Conservation (phyloP, 1,284 basidiomycete species). For the Cutaneotrichosporon sp. region DNA sequence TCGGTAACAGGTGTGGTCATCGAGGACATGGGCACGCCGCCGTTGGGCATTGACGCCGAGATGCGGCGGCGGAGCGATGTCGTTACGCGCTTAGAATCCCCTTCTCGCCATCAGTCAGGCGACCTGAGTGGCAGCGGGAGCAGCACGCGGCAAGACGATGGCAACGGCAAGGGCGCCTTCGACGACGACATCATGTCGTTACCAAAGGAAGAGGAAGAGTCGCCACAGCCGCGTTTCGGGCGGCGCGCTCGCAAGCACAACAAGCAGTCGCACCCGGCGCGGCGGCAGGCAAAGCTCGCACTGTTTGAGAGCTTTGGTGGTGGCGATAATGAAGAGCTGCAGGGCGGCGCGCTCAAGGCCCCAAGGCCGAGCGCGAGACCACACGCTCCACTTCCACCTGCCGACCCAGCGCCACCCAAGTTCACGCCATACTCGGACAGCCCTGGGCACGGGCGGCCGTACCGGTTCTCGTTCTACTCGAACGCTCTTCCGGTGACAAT, state of each 20-base stretch:
- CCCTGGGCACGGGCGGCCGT: conserved; percentile 80
- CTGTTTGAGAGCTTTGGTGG: conserved; percentile 73
- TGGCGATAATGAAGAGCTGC: conserved; percentile 24
- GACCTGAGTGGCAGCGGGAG: conserved; percentile 18
- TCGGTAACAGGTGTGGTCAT: background rate
- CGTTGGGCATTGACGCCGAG: background rate
- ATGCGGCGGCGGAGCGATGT: conserved; percentile 8
- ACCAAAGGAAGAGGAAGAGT: conserved; percentile 30
- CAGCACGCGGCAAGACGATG: conserved; percentile 19
- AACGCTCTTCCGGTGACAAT: conserved; percentile 90
- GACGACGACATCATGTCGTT: conserved; percentile 29
- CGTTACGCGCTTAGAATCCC: conserved; percentile 6
- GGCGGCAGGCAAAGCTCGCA: conserved; percentile 77
- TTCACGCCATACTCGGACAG: conserved; percentile 41
- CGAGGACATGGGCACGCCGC: conserved; percentile 13
- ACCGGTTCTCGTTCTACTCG: conserved; percentile 98
- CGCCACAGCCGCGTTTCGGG: conserved; percentile 48
- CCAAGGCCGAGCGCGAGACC: conserved; percentile 32
- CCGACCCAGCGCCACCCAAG: conserved; percentile 12
- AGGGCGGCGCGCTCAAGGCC: conserved; percentile 45
- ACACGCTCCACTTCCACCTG: conserved; percentile 11
- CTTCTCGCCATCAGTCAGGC: background rate
- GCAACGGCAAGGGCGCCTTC: conserved; percentile 17
- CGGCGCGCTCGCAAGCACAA: conserved; percentile 77
- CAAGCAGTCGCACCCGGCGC: conserved; percentile 64